Percentiles rank a stretch among this genome's conserved stretches.
phyloP scores from a whole-genome alignment of 2,329 filamentous ascomycete species.

The Albifimbria verrucaria region DNA sequence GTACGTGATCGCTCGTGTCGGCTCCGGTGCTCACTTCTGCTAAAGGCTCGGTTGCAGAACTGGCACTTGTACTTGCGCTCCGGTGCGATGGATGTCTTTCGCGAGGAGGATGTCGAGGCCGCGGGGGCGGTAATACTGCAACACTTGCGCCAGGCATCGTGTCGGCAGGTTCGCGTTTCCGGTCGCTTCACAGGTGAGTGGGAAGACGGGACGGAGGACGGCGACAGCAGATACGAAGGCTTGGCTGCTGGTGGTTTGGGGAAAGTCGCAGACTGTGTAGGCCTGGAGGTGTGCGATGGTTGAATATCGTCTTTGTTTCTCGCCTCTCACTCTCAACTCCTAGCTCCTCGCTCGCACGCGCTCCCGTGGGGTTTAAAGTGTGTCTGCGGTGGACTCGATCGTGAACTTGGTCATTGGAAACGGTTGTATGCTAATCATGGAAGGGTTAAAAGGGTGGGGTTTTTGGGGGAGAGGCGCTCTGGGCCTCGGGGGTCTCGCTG shows the following conservation, averaged over 20 bases:
- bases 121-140: slow-evolving; percentile 62
- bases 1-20: slow-evolving; percentile 97
- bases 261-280: not conserved
- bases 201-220: slow-evolving; percentile 17
- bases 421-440: slow-evolving; percentile 38
- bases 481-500: slow-evolving; percentile 4
- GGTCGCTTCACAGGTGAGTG: slow-evolving; percentile 11
- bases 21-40: slow-evolving; percentile 93
- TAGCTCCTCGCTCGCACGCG: slow-evolving; percentile 56
- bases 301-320: slow-evolving; percentile 49
- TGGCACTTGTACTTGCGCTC: slow-evolving; percentile 99
- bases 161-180: slow-evolving; percentile 33
- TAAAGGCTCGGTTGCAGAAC: slow-evolving; percentile 97
- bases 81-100: slow-evolving; percentile 73
- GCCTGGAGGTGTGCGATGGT: slow-evolving; percentile 44
- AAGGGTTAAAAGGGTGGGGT: slow-evolving; percentile 31
- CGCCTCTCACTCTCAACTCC: slow-evolving; percentile 31
- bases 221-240: slow-evolving; percentile 18
- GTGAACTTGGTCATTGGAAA: slow-evolving; percentile 51
- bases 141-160: slow-evolving; percentile 70
- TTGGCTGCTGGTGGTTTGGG: slow-evolving; percentile 19
- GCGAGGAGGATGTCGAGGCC: slow-evolving; percentile 66
- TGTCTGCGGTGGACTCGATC: slow-evolving; percentile 54
- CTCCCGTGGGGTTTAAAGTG: slow-evolving; percentile 70
- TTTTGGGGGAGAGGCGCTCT: slow-evolving; percentile 23